Base-by-base conservation (phyloP, 1,284 basidiomycete species). In the Ceratobasidium papillatum region DNA sequence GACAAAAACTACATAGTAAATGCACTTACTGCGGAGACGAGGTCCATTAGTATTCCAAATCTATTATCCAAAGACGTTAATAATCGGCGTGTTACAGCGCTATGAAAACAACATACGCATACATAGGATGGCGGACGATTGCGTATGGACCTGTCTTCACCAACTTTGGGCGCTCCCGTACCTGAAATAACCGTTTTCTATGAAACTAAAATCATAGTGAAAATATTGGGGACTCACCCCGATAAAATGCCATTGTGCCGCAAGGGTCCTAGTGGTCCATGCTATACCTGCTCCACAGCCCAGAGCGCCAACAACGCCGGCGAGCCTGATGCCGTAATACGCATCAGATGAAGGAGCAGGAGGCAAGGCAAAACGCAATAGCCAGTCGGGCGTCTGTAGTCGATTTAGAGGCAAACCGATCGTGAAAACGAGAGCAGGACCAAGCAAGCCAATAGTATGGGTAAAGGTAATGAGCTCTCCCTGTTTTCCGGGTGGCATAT, bases 81-180 rank as follows among this genome's bases (percentile, higher is more conserved):
- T n/a, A 12, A 58, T 3, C 54, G 27, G 36, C 34, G n/a, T 34
- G 17, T 8, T 9, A 22, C 17, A 27, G 25, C 34, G 11, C 52
- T 22, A 69, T 12, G n/a, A 12, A 27, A 14, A 5, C 11, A 38
- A 45, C 49, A 2, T 49, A 71, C 68, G 36, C 36, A 34, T 71
- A 71, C 54, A 59, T 59, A 0, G 68, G 68, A 22, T 71, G 68
- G 5, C 68, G 54, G 22, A 71, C 68, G 32, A 59, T 3, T 14
- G 25, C 41, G 17, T 59, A 71, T 22, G 68, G 68, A 2, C 68
- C 68, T 14, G 68, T 59, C 11, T 61, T 71, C 19, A 71, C 36
- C 17, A 71, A 9, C 34, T 58, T 43, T 17, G 68, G 54, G 8
- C 68, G 68, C 41, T 71, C 68, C 14, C 61, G 61, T 43, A 63